Evolutionary conservation across 768 basidiomycete genomes (phyloP), one percentile per base, ranked within the genome.

Genomic region (Amanita polypyramis): DNA sequence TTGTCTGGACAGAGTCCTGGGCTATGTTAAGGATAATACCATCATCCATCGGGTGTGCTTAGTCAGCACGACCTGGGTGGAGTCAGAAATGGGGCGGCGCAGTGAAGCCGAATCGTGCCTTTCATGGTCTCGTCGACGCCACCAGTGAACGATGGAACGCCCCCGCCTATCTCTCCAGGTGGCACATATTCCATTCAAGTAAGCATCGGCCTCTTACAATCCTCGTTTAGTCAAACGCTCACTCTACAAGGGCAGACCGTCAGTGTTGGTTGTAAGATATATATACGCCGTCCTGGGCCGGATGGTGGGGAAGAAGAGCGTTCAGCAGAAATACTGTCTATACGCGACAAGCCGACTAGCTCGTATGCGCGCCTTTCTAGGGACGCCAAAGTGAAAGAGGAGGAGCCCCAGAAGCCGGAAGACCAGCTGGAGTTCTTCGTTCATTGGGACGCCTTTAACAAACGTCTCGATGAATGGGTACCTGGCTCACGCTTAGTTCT

Each of bases 391-490:
- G 72, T 45, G 21, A 49, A 77, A 37, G 72, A 74, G 34, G 70
- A 70, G 35, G 55, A 56, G 23, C 55, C 59, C 17, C 55, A 69
- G 33, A 75, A 75, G 49, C 75, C 79, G 7, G 83, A 84, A 58
- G 89, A 92, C 62, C 82, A 85, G 56, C 77, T 79, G 63, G 94
- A 98, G 64, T 98, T 82, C 71, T 99, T 98, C 60, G 91, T 98
- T 15, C 96, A 99, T 60, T 99, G 95, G 84, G 92, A 97, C 57
- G 81, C 90, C 54, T 98, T 97, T 76, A 99, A 99, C 73, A 99
- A 99, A 64, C 93, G 96, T 53, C 73, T 98, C 34, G 96, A 99
- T 61, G 96, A 96, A 47, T 99, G 96, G 96, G 85, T 99, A 19
- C 69, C 85, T 11, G 90, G 88, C 12, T 84, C 87, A 1, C 80